These are phyloP conservation scores for Zymoseptoria ardabiliae DNA, from an alignment of 2,329 filamentous ascomycete species.

Conservation along the genomic window DNA sequence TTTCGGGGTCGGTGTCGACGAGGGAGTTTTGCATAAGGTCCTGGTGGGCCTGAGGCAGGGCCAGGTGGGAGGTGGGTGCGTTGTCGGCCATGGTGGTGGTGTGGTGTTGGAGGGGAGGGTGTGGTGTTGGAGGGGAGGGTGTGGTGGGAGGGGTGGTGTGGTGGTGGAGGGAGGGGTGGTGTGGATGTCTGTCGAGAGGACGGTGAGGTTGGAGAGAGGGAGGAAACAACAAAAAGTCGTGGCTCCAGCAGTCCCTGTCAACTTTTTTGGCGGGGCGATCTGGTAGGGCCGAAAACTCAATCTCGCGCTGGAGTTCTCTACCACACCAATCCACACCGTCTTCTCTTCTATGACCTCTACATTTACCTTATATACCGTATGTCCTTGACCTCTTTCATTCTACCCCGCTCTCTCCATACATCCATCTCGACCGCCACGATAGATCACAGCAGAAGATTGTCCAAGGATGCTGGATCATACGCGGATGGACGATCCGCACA, in stretches of 20 bases:
- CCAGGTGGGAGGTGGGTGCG: conserved; percentile 37
- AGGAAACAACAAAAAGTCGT: not conserved
- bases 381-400: not conserved
- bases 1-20: conserved; percentile 84
- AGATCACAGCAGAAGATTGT: not conserved
- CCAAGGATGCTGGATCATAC: not conserved
- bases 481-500: too few species aligned
- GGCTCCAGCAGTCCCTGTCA: not conserved
- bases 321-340: not conserved
- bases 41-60: conserved; percentile 58
- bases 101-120: not conserved
- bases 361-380: too few species aligned
- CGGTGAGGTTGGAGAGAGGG: not conserved
- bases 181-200: not conserved
- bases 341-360: not conserved
- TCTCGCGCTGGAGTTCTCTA: not conserved
- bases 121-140: not conserved
- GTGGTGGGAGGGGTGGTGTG: not conserved
- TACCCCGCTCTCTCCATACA: not conserved
- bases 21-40: conserved; percentile 92
- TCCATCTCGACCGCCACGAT: not conserved
- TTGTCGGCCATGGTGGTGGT: conserved; percentile 20
- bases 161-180: not conserved
- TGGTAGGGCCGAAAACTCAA: not conserved
- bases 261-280: not conserved